phyloP scores from a whole-genome alignment of 371 early-diverging fungal genomes.

The Lichtheimia ramosa region DNA sequence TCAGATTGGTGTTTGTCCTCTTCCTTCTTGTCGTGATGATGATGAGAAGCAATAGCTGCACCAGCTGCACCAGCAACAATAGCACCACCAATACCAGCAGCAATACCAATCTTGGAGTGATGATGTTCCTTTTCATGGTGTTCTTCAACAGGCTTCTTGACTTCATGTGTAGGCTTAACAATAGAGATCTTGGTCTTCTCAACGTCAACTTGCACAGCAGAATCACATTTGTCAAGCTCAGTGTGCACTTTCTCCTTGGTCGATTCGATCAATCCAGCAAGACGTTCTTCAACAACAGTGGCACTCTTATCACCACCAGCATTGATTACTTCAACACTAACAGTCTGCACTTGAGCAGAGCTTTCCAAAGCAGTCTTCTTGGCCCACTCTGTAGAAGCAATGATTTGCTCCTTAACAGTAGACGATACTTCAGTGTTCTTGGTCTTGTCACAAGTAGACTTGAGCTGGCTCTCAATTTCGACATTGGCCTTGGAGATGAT shows the following conservation, averaged over 20 bases:
- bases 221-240: constrained; percentile 3
- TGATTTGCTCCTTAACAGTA: not conserved
- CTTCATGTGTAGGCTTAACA: no score
- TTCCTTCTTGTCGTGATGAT: not conserved
- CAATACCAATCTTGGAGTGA: not conserved
- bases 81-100: not conserved
- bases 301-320: not conserved
- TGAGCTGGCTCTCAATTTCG: not conserved
- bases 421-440: not conserved
- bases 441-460: not conserved
- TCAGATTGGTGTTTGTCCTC: not conserved
- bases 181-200: not conserved
- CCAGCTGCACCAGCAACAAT: not conserved
- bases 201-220: constrained; percentile 1
- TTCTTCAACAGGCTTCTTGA: not conserved
- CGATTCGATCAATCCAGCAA: constrained; percentile 7
- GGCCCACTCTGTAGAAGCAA: constrained; percentile 7
- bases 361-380: constrained; percentile 9
- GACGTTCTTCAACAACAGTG: not conserved
- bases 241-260: constrained; percentile 8
- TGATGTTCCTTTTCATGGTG: not conserved
- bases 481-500: not conserved
- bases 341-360: constrained; percentile 10
- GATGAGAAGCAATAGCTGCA: not conserved
- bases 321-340: constrained; percentile 10